Evolutionary conservation across 352 stramenopile species (phyloP).

Genomic region (Albugo candida): DNA sequence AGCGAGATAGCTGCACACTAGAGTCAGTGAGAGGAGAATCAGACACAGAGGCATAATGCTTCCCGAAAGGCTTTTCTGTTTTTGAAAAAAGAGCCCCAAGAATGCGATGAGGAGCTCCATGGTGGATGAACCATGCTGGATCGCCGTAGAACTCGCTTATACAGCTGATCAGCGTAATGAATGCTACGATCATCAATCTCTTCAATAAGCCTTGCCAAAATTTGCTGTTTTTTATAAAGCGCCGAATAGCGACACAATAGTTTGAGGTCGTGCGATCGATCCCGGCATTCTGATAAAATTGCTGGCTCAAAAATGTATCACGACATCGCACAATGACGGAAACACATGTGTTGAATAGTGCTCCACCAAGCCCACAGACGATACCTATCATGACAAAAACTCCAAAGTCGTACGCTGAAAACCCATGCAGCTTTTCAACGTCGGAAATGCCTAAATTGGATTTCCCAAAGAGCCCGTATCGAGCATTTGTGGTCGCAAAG

Average conservation of each 20-base stretch:
- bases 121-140: constrained; percentile 56
- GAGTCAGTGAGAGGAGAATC: constrained; percentile 6
- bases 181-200: constrained; percentile 27
- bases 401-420: constrained; percentile 25
- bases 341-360: constrained; percentile 48
- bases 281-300: background rate
- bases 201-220: constrained; percentile 37
- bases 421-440: constrained; percentile 12
- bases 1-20: constrained; percentile 46
- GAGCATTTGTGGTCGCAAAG: constrained; percentile 34
- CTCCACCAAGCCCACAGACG: constrained; percentile 41
- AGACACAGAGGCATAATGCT: constrained; percentile 3
- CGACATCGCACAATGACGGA: constrained; percentile 37
- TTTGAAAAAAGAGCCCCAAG: constrained; percentile 44
- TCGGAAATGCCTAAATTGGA: constrained; percentile 40
- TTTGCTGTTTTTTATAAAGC: background rate
- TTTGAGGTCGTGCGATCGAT: no score
- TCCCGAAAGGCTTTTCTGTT: constrained; percentile 26
- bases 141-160: constrained; percentile 64
- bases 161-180: constrained; percentile 42
- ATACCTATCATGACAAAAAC: constrained; percentile 50
- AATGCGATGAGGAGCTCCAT: constrained; percentile 43
- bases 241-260: no score
- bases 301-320: constrained; percentile 19
- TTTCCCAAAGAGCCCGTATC: constrained; percentile 55